A percentile compares a stretch with the other conserved stretches of the same genome.
Conservation (phyloP, 768 basidiomycete genomes). For the Mycena venus region DNA sequence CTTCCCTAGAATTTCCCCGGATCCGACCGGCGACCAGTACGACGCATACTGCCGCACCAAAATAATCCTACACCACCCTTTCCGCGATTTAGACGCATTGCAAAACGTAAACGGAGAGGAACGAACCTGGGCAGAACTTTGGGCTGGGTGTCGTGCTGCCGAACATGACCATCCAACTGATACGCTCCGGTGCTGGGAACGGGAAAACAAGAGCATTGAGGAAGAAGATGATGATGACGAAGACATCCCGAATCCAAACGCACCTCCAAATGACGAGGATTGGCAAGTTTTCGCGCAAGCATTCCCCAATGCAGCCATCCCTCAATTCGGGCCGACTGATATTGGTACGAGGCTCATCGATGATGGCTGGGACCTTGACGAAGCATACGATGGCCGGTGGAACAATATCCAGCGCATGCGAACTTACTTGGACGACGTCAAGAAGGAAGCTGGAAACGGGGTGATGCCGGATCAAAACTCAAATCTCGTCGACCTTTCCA, state of each 20-base stretch:
- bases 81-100: neutral
- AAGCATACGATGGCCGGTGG: conserved; percentile 1
- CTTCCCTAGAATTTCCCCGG: conserved; percentile 31
- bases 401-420: neutral
- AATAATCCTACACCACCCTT: neutral
- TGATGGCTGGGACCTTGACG: conserved; percentile 5
- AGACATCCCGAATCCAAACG: neutral
- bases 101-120: neutral
- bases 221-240: neutral
- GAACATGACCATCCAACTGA: neutral
- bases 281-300: neutral
- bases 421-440: neutral
- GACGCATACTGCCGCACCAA: conserved; percentile 8
- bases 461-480: neutral
- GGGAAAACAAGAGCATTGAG: neutral
- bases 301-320: neutral
- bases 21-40: conserved; percentile 33
- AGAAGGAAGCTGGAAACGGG: too few relatives aligned
- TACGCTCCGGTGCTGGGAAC: neutral
- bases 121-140: neutral
- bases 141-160: neutral
- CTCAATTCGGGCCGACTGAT: neutral
- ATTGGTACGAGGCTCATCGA: conserved; percentile 22
- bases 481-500: neutral
- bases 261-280: neutral